phyloP scores from a whole-genome alignment of 1,284 basidiomycete species.

The Microstroma glucosiphilum region DNA sequence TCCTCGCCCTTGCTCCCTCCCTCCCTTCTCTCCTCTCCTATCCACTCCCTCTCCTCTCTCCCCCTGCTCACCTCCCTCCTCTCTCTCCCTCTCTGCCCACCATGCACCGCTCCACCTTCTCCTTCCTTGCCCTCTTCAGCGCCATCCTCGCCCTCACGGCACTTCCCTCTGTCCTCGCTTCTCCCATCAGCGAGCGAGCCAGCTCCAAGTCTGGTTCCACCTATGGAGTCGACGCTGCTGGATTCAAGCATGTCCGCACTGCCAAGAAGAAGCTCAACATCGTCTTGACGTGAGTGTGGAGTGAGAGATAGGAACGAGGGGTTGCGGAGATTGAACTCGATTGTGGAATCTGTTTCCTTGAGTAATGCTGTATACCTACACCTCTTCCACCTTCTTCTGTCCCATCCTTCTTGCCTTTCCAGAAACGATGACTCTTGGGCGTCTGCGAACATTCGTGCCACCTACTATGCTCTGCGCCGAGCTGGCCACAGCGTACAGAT shows the following conservation, averaged over 20 bases:
- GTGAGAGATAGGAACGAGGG: slow-evolving; percentile 2
- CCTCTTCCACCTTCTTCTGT: too few species aligned
- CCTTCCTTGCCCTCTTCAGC: slow-evolving; percentile 2
- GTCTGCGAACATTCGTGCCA: slow-evolving; percentile 29
- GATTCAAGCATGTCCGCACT: slow-evolving; percentile 25
- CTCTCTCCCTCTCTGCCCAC: not conserved
- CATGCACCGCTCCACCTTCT: slow-evolving; percentile 1
- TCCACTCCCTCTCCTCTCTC: too few species aligned
- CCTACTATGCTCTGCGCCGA: slow-evolving; percentile 37
- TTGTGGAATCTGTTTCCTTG: too few species aligned
- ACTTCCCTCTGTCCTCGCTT: not conserved
- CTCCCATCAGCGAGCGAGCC: not conserved
- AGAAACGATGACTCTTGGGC: slow-evolving; percentile 33
- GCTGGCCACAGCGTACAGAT: slow-evolving; percentile 37
- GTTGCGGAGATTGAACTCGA: too few species aligned
- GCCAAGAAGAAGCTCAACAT: slow-evolving; percentile 35
- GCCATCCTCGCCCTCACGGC: slow-evolving; percentile 4
- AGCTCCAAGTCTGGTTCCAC: not conserved
- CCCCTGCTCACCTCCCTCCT: too few species aligned
- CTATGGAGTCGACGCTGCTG: slow-evolving; percentile 29
- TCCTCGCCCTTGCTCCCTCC: too few species aligned
- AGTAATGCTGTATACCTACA: too few species aligned
- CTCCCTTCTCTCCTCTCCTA: too few species aligned
- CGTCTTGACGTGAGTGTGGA: slow-evolving; percentile 18
- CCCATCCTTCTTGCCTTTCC: too few species aligned